Conservation (phyloP, 768 basidiomycete genomes). For the Russula foetens region DNA sequence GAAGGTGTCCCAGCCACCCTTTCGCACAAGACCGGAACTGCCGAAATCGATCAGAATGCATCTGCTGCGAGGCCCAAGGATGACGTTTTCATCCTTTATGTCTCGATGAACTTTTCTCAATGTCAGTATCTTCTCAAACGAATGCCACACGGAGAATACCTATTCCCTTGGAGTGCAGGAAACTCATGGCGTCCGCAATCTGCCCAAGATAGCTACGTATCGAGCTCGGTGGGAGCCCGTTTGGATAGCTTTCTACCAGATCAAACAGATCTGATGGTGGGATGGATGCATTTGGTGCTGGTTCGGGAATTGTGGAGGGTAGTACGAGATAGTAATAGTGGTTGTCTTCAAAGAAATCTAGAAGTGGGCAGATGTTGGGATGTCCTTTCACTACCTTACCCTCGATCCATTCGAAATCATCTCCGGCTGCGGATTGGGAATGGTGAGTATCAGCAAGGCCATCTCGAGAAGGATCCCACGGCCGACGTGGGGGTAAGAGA, state of each 20-base stretch:
- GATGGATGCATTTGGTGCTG: constrained; percentile 39
- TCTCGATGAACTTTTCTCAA: constrained; percentile 75
- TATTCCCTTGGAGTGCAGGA: constrained; percentile 87
- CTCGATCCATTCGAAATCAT: constrained; percentile 51
- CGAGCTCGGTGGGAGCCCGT: constrained; percentile 67
- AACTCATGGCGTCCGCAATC: constrained; percentile 83
- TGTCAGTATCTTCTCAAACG: constrained; percentile 1
- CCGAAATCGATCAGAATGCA: constrained; percentile 97
- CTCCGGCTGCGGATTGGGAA: constrained; percentile 16
- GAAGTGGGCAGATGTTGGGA: constrained; percentile 88
- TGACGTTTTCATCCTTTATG: constrained; percentile 96
- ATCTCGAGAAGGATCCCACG: constrained; percentile 74
- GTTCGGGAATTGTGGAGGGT: constrained; percentile 63
- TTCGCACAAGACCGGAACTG: constrained; percentile 79
- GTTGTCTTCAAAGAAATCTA: constrained; percentile 95
- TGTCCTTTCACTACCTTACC: constrained; percentile 76
- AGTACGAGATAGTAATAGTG: constrained; percentile 95
- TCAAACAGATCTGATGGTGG: constrained; percentile 88
- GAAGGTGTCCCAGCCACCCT: constrained; percentile 81
- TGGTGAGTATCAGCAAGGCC: constrained; percentile 9
- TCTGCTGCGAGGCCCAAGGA: constrained; percentile 69
- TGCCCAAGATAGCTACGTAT: constrained; percentile 86
- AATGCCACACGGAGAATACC: constrained; percentile 36
- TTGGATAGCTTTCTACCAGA: constrained; percentile 82
- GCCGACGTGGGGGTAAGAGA: constrained; percentile 65